Evolutionary conservation across 192 early-diverging fungal genomes (phyloP), one percentile per base, ranked within the genome.

Genomic region (Coemansia pectinata): DNA sequence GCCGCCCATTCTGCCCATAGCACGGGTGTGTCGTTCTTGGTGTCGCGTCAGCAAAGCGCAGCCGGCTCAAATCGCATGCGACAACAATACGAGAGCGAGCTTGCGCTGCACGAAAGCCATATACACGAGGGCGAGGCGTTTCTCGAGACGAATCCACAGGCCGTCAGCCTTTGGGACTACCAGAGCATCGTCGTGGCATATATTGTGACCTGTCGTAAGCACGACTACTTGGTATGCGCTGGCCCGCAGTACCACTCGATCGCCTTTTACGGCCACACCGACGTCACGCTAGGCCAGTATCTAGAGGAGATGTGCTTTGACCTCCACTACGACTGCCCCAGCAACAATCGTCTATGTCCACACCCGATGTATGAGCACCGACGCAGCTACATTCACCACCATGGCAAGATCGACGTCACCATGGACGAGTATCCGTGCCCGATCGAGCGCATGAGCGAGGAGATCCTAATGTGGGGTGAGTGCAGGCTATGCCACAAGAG

Each of bases 281-380:
- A 99, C 74, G 86, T 93, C 48, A 92, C 94, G 0, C 79, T 99
- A 5, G 96, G 95, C 8, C 89, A 92, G 75, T 98, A 94, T 68
- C 76, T 99, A 17, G 91, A 94, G 63, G 90, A 92, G 38, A 84
- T 94, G 38, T 94, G 89, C 81, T 88, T 85, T 76, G 88, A 92
- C 21, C 85, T 91, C 25, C 77, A 85, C 12, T 74, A 83, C 47
- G 66, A 84, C 11, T 98, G 96, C 58, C 84, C 88, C 7, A 69
- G 67, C 48, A 58, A 45, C 58, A 79, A 87, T 15, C 82, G 88
- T 11, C 77, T 85, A 6, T 99, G 97, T 71, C 88, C 89, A 31
- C 85, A 90, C 17, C 92, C 92, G 4, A 87, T 95, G 76, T 72
- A 90, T 33, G 80, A 90, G 70, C 97, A 99, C 75, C 89, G 88